Evolutionary conservation across 1,139 yeast genomes (phyloP).

Genomic region (Pichia sp.): DNA sequence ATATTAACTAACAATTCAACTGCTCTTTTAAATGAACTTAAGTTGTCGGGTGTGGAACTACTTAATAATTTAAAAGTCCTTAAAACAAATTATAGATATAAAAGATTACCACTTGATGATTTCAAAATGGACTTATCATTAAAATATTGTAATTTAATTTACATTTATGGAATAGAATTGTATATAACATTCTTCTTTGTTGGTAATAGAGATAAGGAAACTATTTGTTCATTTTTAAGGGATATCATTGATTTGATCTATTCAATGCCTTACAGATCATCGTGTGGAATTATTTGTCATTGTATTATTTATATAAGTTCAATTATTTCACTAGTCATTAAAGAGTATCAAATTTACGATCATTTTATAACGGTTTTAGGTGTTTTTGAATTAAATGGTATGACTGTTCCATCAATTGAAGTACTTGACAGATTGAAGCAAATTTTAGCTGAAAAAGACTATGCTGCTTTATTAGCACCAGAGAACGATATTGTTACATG

Average conservation of each 20-base stretch:
- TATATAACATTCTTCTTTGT: constrained; percentile 13
- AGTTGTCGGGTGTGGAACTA: constrained; percentile 8
- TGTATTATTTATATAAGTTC: constrained; percentile 14
- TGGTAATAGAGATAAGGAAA: constrained; percentile 4
- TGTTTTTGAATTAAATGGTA: constrained; percentile 12
- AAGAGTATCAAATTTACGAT: constrained; percentile 7
- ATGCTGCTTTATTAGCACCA: constrained; percentile 1
- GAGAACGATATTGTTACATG: constrained; percentile 11
- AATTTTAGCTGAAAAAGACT: constrained; percentile 3
- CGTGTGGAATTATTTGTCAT: constrained; percentile 13
- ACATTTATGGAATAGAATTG: constrained; percentile 10
- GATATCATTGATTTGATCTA: constrained; percentile 13
- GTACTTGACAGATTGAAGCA: constrained; percentile 7
- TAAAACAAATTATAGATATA: constrained; percentile 1
- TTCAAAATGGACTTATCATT: constrained; percentile 17
- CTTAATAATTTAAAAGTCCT: constrained; percentile 1
- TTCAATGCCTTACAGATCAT: constrained; percentile 16
- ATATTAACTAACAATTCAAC: constrained; percentile 1
- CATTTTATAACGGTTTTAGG: constrained; percentile 8
- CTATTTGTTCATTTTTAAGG: constrained; percentile 1
- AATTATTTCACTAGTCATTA: constrained; percentile 7
- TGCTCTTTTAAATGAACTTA: neutral
- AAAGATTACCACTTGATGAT: constrained; percentile 10
- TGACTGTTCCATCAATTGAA: constrained; percentile 8
- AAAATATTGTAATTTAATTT: constrained; percentile 11